Conservation (phyloP, 176 grass and related monocot genomes). For the Hyparrhenia diplandra region DNA sequence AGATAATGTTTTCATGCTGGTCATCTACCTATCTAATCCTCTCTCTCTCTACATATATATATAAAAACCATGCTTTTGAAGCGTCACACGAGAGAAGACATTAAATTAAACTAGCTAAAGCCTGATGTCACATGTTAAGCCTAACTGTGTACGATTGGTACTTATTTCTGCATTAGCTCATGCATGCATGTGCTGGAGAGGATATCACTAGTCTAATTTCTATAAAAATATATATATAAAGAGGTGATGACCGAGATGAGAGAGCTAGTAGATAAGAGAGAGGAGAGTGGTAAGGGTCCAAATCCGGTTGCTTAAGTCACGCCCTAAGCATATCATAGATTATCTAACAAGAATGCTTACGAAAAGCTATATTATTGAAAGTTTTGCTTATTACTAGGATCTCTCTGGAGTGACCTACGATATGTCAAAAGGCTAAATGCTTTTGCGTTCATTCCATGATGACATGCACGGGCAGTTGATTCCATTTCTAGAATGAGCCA, state of each 20-base stretch:
- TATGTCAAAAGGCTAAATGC: neutral
- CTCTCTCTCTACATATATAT: too few species aligned
- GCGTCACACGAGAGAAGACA: neutral
- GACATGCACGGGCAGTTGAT: neutral
- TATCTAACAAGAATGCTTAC: slow-evolving; percentile 11
- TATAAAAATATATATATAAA: neutral
- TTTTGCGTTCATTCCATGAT: slow-evolving; percentile 10
- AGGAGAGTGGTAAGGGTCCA: neutral
- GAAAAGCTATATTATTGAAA: slow-evolving; percentile 6
- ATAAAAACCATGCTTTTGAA: neutral
- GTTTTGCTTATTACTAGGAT: slow-evolving; percentile 5
- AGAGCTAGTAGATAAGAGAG: neutral
- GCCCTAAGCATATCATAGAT: slow-evolving; percentile 25
- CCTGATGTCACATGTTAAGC: slow-evolving; percentile 20
- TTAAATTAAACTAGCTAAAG: neutral
- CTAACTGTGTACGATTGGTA: neutral
- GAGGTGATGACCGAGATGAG: neutral
- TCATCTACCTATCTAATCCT: neutral
- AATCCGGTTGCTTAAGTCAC: slow-evolving; percentile 32
- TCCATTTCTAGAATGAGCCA: slow-evolving; percentile 19
- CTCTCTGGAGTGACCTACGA: neutral
- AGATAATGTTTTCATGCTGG: slow-evolving; percentile 15
- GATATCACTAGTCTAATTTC: neutral
- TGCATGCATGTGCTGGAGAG: neutral
- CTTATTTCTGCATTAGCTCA: neutral